These are phyloP conservation scores for Peribolospora kevripleyi DNA, from an alignment of 768 basidiomycete genomes.

Conservation along the genomic window DNA sequence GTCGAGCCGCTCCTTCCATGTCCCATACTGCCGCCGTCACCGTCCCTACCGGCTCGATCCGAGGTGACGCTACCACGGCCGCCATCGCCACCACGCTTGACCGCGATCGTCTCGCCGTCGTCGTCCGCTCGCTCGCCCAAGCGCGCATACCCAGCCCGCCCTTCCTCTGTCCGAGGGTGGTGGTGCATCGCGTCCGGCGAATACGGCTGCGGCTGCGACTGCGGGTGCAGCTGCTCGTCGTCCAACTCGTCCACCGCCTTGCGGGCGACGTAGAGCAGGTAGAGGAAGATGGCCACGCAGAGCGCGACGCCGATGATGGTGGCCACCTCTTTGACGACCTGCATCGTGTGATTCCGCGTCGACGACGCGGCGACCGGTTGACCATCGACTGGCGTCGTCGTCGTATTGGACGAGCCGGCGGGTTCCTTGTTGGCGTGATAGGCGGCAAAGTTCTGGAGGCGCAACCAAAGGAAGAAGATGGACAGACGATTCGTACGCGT, in stretches of 20 bases:
- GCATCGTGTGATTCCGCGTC: neutral
- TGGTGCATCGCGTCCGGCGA: too few species aligned
- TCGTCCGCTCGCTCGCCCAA: too few species aligned
- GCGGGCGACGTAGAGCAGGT: conserved; percentile 57
- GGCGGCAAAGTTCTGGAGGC: neutral
- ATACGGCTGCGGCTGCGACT: too few species aligned
- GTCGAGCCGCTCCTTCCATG: too few species aligned
- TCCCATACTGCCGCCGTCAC: too few species aligned
- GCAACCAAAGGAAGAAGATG: neutral
- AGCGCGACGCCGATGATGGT: conserved; percentile 44
- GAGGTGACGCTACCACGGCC: too few species aligned
- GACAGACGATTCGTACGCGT: too few species aligned
- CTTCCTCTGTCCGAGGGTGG: too few species aligned
- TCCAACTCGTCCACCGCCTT: conserved; percentile 28
- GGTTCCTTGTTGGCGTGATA: neutral
- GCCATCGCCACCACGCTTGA: too few species aligned
- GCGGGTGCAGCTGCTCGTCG: neutral
- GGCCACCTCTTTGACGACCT: conserved; percentile 31
- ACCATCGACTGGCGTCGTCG: neutral
- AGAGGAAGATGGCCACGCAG: conserved; percentile 49
- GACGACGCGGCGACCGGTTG: neutral
- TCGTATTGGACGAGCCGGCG: neutral
- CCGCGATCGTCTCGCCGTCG: too few species aligned
- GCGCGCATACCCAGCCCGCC: too few species aligned
- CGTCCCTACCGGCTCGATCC: too few species aligned